Evolutionary conservation across 1,139 yeast species (phyloP).

Genomic region (Zygoascus meyerae): DNA sequence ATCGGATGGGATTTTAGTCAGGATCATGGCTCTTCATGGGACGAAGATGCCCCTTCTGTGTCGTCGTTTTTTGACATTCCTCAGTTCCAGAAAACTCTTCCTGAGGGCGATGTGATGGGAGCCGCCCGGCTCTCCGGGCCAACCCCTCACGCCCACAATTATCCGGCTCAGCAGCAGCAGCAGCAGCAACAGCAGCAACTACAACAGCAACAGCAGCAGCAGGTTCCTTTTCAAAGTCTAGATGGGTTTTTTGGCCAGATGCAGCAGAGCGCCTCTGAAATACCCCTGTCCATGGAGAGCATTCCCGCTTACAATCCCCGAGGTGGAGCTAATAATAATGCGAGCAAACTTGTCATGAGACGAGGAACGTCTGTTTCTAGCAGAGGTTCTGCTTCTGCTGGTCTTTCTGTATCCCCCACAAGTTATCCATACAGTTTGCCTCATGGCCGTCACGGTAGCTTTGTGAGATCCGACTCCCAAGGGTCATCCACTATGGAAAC

Average conservation of each 20-base stretch:
- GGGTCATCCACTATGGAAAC: conserved; percentile 7
- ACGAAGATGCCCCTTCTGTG: conserved; percentile 2
- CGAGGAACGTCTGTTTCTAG: conserved; percentile 8
- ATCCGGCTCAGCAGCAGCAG: background rate
- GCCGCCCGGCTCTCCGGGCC: background rate
- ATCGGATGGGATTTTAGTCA: conserved; percentile 25
- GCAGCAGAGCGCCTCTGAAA: background rate
- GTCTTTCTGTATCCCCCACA: background rate
- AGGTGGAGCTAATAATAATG: background rate
- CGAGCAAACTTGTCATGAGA: conserved; percentile 14
- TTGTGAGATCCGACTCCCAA: conserved; percentile 8
- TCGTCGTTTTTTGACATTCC: background rate
- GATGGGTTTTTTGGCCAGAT: background rate
- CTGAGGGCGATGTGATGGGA: background rate
- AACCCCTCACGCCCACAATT: background rate
- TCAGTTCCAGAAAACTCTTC: background rate
- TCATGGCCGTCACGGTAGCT: background rate
- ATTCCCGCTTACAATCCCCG: background rate
- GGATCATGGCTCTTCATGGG: conserved; percentile 4
- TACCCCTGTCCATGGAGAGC: conserved; percentile 2
- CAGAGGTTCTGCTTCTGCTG: background rate
- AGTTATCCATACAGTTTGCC: conserved; percentile 3
- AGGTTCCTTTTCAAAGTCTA: background rate
- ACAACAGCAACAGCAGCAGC: background rate
- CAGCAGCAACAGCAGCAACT: background rate